Evolutionary conservation across 2,329 filamentous ascomycete genomes (phyloP).

Genomic region (Microsporum canis): DNA sequence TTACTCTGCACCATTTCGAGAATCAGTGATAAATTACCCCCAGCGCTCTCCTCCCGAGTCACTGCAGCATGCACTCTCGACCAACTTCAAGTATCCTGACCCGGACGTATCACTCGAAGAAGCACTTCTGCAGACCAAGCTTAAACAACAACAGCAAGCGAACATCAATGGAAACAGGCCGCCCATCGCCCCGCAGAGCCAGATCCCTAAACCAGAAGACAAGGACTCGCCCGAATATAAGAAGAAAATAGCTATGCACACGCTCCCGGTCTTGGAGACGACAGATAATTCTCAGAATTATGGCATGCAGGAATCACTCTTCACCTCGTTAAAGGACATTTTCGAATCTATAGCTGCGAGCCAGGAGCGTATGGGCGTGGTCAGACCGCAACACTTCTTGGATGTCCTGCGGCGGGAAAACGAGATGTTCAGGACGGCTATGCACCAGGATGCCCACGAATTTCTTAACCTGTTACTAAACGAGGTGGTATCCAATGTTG

Average conservation of each 20-base stretch:
- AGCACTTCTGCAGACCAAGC: constrained; percentile 37
- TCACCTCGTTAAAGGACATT: constrained; percentile 90
- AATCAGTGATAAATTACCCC: constrained; percentile 88
- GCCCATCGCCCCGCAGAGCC: constrained; percentile 39
- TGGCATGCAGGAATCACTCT: constrained; percentile 88
- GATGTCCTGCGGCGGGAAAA: constrained; percentile 91
- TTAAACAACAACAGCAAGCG: constrained; percentile 26
- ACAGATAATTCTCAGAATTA: constrained; percentile 70
- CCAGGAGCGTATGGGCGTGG: constrained; percentile 69
- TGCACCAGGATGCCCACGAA: constrained; percentile 98
- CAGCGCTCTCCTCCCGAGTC: constrained; percentile 57
- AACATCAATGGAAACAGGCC: constrained; percentile 12
- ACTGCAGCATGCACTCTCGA: constrained; percentile 45
- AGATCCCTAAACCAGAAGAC: constrained; percentile 65
- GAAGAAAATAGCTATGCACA: constrained; percentile 86
- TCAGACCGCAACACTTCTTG: constrained; percentile 84
- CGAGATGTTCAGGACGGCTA: constrained; percentile 91
- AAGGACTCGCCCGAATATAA: constrained; percentile 96
- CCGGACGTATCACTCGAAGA: constrained; percentile 46
- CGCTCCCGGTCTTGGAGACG: constrained; percentile 76
- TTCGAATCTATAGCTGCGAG: constrained; percentile 82
- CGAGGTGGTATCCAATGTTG: constrained; percentile 86
- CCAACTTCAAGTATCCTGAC: constrained; percentile 46
- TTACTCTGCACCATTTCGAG: constrained; percentile 86
- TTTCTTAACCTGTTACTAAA: constrained; percentile 94